Conservation (phyloP, 1,284 basidiomycete species). For the Trametes sp. region DNA sequence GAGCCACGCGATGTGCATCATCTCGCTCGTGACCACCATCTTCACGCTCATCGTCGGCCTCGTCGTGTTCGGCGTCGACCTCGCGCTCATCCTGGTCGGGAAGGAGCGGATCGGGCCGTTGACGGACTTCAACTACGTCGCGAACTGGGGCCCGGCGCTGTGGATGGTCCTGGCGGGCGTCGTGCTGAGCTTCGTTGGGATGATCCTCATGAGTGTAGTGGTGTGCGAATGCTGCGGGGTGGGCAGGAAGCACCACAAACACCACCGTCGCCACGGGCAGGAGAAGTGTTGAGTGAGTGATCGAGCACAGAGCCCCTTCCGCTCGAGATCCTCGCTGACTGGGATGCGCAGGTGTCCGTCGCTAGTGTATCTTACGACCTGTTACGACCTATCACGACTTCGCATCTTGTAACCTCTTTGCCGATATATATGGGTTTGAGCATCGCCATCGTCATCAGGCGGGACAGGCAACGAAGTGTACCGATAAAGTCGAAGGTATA, state of each 20-base stretch:
- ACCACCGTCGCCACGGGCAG: conserved; percentile 16
- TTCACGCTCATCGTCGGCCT: conserved; percentile 60
- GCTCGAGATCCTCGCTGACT: neutral
- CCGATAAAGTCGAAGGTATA: no score
- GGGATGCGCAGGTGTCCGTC: neutral
- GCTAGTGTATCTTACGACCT: conserved; percentile 5
- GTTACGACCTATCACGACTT: conserved; percentile 8
- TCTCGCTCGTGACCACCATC: conserved; percentile 64
- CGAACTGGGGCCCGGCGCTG: conserved; percentile 69
- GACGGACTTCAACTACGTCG: conserved; percentile 51
- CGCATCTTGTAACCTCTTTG: no score
- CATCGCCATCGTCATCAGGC: no score
- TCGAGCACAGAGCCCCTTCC: neutral
- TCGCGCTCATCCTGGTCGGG: conserved; percentile 64
- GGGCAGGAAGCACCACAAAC: conserved; percentile 22
- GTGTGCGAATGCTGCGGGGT: conserved; percentile 73
- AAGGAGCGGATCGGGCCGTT: conserved; percentile 51
- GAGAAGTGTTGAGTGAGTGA: conserved; percentile 12
- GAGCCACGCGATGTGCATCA: conserved; percentile 55
- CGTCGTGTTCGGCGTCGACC: conserved; percentile 64
- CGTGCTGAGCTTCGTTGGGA: conserved; percentile 63
- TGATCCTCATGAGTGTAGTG: conserved; percentile 65
- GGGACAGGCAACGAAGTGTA: no score
- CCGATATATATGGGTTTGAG: no score
- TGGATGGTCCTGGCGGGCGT: conserved; percentile 72